Base-by-base conservation (phyloP, 2,329 filamentous ascomycete species). In the Hymenoscyphus scutula region DNA sequence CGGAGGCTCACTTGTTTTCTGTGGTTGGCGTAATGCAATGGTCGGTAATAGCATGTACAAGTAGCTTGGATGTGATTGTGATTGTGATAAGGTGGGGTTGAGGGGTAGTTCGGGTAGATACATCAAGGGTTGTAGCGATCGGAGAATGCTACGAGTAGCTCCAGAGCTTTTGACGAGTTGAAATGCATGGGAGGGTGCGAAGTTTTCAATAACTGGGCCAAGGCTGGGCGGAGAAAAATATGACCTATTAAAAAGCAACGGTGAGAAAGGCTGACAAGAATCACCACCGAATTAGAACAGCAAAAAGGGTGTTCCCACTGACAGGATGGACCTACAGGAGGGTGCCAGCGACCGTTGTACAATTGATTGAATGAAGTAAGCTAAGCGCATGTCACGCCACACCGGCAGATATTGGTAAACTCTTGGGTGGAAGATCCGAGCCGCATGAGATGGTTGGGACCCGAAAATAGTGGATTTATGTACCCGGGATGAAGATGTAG, bases 41-140 rank as follows among this genome's bases (percentile, higher is more conserved):
- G 41, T 48, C 7, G 41, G 41, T 48, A 48, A 48, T 48, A 23
- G 41, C 41, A 48, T 48, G n/a, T n/a, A n/a, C n/a, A n/a, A n/a
- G 41, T 23, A 48, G 41, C 41, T 48, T 25, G 13, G 11, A 48
- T 23, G 41, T 23, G 19, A 48, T 48, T 48, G 41, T 48, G 41
- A 48, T 48, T 19, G 41, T 48, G 41, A 48, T 48, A 11, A 23
- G 41, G 41, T 48, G 19, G 41, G n/a, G 41, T 34, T 48, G 41
- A 48, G 41, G 41, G 41, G 41, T 48, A 48, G n/a, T 48, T 48
- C 7, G 41, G 41, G 19, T 19, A 48, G 41, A 34, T 23, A 48
- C 19, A 11, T 48, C 41, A 48, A 19, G 41, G 41, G 41, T n/a
- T 48, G 19, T 48, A 11, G 41, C 41, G 41, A 45, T 45, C 41